A percentile compares a stretch with the other conserved stretches of the same genome.
These are phyloP conservation scores for Eucalyptus melliodora DNA, from an alignment of 345 rosid genomes.

Conservation along the genomic window DNA sequence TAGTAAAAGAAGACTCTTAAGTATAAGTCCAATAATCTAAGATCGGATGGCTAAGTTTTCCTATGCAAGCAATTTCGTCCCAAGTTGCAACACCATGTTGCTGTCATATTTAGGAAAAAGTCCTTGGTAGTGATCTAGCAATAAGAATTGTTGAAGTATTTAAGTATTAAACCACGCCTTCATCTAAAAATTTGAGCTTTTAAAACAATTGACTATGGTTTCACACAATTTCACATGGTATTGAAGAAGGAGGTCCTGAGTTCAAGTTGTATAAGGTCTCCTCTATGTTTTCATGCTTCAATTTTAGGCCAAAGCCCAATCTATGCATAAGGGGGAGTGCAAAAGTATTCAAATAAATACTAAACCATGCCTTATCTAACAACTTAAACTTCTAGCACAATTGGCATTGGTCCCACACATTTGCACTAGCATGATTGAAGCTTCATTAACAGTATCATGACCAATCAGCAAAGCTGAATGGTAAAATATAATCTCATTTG, in stretches of 20 bases:
- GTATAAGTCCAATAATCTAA: background rate
- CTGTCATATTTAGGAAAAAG: background rate
- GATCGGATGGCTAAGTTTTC: background rate
- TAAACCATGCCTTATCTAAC: background rate
- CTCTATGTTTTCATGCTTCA: too few species aligned
- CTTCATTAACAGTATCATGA: background rate
- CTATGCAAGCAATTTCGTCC: background rate
- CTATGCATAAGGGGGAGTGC: background rate
- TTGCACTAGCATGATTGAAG: background rate
- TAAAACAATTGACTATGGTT: too few species aligned
- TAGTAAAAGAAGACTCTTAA: background rate
- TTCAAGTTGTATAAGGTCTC: too few species aligned
- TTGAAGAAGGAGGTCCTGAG: too few species aligned
- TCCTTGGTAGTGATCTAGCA: background rate
- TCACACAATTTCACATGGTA: too few species aligned
- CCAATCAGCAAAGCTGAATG: background rate
- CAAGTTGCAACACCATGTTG: background rate
- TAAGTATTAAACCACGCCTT: too few species aligned
- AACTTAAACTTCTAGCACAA: background rate
- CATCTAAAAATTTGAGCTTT: too few species aligned
- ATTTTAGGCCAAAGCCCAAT: too few species aligned
- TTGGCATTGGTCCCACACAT: background rate
- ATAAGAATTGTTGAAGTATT: too few species aligned
- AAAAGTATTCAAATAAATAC: background rate
- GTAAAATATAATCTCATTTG: background rate